Base-by-base conservation (phyloP, 2,329 filamentous ascomycete species). In the Talaromyces sp. region DNA sequence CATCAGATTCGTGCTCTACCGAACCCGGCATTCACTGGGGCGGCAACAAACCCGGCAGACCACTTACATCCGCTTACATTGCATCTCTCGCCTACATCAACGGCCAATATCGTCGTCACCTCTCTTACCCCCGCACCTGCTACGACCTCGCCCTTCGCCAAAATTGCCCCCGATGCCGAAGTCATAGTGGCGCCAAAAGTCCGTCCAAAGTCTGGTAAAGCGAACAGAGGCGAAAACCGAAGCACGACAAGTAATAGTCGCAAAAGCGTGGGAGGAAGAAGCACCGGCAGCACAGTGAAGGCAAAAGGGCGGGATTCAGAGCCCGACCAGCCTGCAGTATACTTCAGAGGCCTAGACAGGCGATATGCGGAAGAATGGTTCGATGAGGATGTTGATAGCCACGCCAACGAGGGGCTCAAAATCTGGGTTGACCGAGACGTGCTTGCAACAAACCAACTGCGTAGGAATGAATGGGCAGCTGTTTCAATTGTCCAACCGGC, bases 161-260 rank as follows among this genome's bases (percentile, higher is more conserved):
- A 97, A 75, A 90, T 99, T 56, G 89, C 91, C 0, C 90, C 93
- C 0, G 92, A 98, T 71, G 93, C 93, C 24, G 95, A 99, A 76
- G 93, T 99, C 55, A 96, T 98, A 65, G 95, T 99, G 62, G 95
- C 95, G 3, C 95, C 95, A 0, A 99, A 99, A 78, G 89, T 88
- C 27, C 85, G 93, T 59, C 82, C 89, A 49, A 92, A 90, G 72
- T 78, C 82, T 35, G 80, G 86, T 3, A 84, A 87, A 59, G 91
- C 96, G 66, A 91, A 84, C 70, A 83, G 89, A 61, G 97, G 93
- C 71, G 91, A 96, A 66, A 91, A 84, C 70, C 83, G 89, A 61
- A 97, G 93, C 71, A 89, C 93, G 9, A 84, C 88, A 0, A 62
- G 60, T 19, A 62, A 55, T 41, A 91, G 91, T 51, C 87, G 88